Conservation (phyloP, 768 basidiomycete species). For the Suillus ampliporus region DNA sequence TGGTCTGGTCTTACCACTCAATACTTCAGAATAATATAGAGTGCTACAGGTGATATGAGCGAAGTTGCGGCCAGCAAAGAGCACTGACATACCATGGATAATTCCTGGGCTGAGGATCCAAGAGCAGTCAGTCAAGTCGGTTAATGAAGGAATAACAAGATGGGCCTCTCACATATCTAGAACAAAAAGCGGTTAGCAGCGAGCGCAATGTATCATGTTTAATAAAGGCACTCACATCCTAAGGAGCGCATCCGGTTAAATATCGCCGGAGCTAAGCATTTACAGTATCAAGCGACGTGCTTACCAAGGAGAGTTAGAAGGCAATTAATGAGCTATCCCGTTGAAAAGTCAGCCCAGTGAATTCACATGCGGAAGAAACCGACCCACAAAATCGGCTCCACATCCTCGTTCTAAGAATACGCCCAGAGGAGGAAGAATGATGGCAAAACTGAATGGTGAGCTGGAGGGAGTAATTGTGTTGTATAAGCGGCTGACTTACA, state of each 20-base stretch:
- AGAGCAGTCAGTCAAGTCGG: constrained; percentile 18
- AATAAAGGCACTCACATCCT: constrained; percentile 60
- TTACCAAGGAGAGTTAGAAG: constrained; percentile 77
- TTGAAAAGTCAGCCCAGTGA: constrained; percentile 1
- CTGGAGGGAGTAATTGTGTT: neutral
- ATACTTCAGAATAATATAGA: constrained; percentile 85
- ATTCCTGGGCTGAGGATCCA: constrained; percentile 65
- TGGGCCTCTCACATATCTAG: constrained; percentile 9
- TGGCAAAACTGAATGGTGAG: constrained; percentile 55
- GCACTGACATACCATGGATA: constrained; percentile 58
- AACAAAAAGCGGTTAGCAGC: neutral
- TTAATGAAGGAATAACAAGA: neutral
- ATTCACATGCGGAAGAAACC: constrained; percentile 1
- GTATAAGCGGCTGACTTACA: constrained; percentile 38
- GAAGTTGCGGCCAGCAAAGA: neutral
- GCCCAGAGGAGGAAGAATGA: constrained; percentile 81
- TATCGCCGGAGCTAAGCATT: too few species aligned
- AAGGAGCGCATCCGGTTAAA: too few species aligned
- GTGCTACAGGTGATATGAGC: constrained; percentile 49
- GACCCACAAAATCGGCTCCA: constrained; percentile 70
- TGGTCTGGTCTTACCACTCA: constrained; percentile 28
- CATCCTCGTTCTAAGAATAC: constrained; percentile 92
- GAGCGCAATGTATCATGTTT: neutral
- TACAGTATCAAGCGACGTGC: neutral
- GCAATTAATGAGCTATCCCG: constrained; percentile 69